These are phyloP conservation scores for Chlamydomonas applanata DNA, from an alignment of 139 green algal genomes.

Conservation along the genomic window DNA sequence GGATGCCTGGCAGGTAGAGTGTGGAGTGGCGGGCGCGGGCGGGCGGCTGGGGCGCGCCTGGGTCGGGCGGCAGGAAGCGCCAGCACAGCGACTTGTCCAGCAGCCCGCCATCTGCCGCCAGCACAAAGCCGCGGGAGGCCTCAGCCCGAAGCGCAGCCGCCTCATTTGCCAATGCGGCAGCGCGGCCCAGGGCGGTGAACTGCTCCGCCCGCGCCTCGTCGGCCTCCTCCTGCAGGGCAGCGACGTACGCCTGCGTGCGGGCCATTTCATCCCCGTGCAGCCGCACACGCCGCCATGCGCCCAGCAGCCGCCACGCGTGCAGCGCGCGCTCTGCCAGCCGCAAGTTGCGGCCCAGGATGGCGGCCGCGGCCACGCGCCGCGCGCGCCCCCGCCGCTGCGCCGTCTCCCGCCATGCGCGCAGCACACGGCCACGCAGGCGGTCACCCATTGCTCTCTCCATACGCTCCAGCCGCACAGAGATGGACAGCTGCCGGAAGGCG, in stretches of 20 bases:
- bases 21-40: constrained; percentile 31
- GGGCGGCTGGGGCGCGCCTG: not conserved
- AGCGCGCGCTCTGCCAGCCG: constrained; percentile 7
- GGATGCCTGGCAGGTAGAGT: constrained; percentile 20
- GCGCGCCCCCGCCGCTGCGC: not conserved
- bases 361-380: constrained; percentile 8
- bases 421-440: not conserved
- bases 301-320: constrained; percentile 24
- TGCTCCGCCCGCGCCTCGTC: not conserved
- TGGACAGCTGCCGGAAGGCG: not conserved
- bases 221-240: not conserved
- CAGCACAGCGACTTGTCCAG: constrained; percentile 29
- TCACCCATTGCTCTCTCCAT: constrained; percentile 1
- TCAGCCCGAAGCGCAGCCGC: not conserved
- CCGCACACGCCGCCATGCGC: constrained; percentile 7
- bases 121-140: not conserved
- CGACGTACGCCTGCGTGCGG: constrained; percentile 18
- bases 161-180: not conserved
- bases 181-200: not conserved
- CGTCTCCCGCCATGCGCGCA: constrained; percentile 8
- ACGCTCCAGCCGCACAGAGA: not conserved
- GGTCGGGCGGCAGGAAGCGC: constrained; percentile 17
- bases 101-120: constrained; percentile 15
- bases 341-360: constrained; percentile 2
- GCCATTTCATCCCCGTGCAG: constrained; percentile 29